Conservation (phyloP, 306 rosid genomes). For the Spatholobus suberectus region DNA sequence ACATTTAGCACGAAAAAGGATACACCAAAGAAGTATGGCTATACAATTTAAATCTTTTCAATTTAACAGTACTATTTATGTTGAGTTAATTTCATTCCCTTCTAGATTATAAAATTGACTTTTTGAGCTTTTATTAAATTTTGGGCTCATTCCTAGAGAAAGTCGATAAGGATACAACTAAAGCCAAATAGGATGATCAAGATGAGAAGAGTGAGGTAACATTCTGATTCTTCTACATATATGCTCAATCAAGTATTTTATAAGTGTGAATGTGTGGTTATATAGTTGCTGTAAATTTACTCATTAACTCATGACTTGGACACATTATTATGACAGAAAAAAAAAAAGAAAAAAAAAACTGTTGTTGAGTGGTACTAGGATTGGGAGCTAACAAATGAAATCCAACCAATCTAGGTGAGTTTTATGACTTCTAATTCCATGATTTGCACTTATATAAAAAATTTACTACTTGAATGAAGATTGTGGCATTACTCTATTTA, state of each 20-base stretch:
- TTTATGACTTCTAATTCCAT: slow-evolving; percentile 26
- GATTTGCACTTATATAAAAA: not conserved
- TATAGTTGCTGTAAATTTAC: slow-evolving; percentile 26
- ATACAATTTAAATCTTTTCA: not conserved
- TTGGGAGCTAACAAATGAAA: slow-evolving; percentile 95
- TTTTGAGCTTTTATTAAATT: slow-evolving; percentile 2
- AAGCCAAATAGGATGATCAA: slow-evolving; percentile 64
- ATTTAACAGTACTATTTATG: not conserved
- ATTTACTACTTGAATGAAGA: slow-evolving; percentile 4
- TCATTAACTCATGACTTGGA: slow-evolving; percentile 30
- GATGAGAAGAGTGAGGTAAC: slow-evolving; percentile 80
- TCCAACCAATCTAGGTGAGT: slow-evolving; percentile 95
- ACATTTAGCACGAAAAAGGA: slow-evolving; percentile 96
- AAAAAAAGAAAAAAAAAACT: slow-evolving; percentile 92
- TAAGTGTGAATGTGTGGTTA: not conserved
- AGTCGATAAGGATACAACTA: slow-evolving; percentile 88
- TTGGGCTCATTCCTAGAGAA: slow-evolving; percentile 65
- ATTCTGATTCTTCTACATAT: slow-evolving; percentile 3
- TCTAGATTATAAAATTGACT: slow-evolving; percentile 1
- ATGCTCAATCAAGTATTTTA: not conserved
- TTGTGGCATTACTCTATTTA: slow-evolving; percentile 30
- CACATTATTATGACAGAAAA: slow-evolving; percentile 60
- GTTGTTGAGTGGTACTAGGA: slow-evolving; percentile 95
- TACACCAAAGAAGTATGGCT: slow-evolving; percentile 79
- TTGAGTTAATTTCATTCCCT: not conserved